These are phyloP conservation scores for Trametes gibbosa DNA, from an alignment of 768 basidiomycete species.

Conservation along the genomic window DNA sequence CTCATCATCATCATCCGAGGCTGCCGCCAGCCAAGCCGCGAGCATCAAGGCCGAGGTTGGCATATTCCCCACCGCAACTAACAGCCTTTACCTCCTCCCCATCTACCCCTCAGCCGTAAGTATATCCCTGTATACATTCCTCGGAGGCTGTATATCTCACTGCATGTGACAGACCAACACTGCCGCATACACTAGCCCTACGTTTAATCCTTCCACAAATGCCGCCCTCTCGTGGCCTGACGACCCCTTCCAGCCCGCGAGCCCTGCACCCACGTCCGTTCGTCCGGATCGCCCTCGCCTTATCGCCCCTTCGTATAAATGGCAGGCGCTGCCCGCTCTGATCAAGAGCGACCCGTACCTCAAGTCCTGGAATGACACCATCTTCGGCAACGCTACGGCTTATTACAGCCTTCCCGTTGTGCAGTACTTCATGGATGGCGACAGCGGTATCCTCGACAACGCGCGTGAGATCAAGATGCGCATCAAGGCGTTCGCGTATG, in stretches of 20 bases:
- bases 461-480: slow-evolving; percentile 88
- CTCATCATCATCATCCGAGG: slow-evolving; percentile 34
- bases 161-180: slow-evolving; percentile 58
- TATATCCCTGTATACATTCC: slow-evolving; percentile 19
- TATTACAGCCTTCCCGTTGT: slow-evolving; percentile 66
- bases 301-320: slow-evolving; percentile 90
- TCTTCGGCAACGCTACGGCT: slow-evolving; percentile 83
- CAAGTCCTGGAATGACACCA: slow-evolving; percentile 83
- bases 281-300: slow-evolving; percentile 86
- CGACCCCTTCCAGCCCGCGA: slow-evolving; percentile 72
- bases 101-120: slow-evolving; percentile 87
- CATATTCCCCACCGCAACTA: slow-evolving; percentile 72
- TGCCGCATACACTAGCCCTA: slow-evolving; percentile 67
- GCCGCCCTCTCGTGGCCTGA: slow-evolving; percentile 66
- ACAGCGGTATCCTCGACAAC: slow-evolving; percentile 88
- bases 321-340: slow-evolving; percentile 74
- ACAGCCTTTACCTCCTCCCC: slow-evolving; percentile 77
- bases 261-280: slow-evolving; percentile 54
- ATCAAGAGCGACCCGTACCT: slow-evolving; percentile 87
- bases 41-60: slow-evolving; percentile 62
- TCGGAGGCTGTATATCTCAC: neutral
- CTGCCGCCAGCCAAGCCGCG: slow-evolving; percentile 53
- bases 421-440: slow-evolving; percentile 71
- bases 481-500: slow-evolving; percentile 91
- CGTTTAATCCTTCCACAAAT: slow-evolving; percentile 57